phyloP scores from a whole-genome alignment of 129 eudicot genomes.

The Solidago caesia region DNA sequence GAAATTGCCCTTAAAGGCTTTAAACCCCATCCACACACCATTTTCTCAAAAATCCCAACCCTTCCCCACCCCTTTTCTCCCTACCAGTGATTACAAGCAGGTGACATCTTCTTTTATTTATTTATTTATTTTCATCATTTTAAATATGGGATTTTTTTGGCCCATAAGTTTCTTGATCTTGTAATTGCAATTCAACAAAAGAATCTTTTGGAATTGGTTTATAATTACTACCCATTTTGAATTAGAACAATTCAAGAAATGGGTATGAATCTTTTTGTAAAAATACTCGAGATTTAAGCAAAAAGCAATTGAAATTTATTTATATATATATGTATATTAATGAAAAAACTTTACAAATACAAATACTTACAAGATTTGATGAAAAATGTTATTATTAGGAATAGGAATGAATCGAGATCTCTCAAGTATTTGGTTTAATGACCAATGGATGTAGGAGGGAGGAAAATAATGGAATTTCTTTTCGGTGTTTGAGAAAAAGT shows the following conservation, averaged over 20 bases:
- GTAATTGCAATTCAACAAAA: slow-evolving; percentile 49
- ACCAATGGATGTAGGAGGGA: slow-evolving; percentile 34
- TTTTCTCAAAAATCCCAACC: too few relatives aligned
- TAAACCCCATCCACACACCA: too few relatives aligned
- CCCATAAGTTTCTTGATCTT: slow-evolving; percentile 31
- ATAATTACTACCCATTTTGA: slow-evolving; percentile 52
- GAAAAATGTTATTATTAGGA: neutral
- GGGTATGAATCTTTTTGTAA: slow-evolving; percentile 3
- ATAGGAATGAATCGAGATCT: slow-evolving; percentile 28
- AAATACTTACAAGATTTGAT: slow-evolving; percentile 29
- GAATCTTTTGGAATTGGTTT: slow-evolving; percentile 50
- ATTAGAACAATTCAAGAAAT: neutral
- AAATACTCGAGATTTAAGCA: slow-evolving; percentile 9
- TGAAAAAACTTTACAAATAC: neutral
- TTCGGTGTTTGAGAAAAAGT: slow-evolving; percentile 2
- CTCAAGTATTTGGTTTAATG: slow-evolving; percentile 18
- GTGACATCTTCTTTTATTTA: too few relatives aligned
- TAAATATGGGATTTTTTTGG: slow-evolving; percentile 25
- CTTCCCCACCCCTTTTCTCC: too few relatives aligned
- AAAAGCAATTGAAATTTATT: neutral
- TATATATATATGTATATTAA: neutral
- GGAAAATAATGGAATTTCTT: slow-evolving; percentile 3
- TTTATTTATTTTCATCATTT: slow-evolving; percentile 37
- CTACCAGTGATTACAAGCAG: too few relatives aligned
- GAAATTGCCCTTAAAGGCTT: too few relatives aligned